phyloP scores from a whole-genome alignment of 345 rosid genomes.

The Arabidopsis suecica region DNA sequence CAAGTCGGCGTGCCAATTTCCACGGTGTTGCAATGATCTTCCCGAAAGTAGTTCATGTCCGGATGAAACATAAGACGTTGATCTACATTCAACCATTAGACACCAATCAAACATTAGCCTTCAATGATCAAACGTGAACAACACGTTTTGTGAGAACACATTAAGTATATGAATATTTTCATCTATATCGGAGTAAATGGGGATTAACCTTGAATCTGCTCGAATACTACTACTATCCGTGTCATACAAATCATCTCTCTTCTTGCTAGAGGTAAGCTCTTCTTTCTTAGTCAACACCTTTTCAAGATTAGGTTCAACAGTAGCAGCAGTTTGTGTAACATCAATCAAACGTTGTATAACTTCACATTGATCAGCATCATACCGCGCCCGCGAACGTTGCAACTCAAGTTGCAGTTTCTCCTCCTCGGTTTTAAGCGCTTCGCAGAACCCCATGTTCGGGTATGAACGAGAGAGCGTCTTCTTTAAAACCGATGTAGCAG shows the following conservation, averaged over 20 bases:
- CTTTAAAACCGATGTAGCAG: conserved; percentile 58
- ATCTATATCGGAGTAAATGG: not conserved
- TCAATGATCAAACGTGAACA: not conserved
- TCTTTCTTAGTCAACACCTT: conserved; percentile 48
- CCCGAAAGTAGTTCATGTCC: conserved; percentile 58
- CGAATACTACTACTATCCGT: conserved; percentile 45
- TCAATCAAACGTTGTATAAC: conserved; percentile 81
- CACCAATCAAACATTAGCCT: not conserved
- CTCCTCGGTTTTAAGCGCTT: conserved; percentile 71
- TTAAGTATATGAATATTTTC: not conserved
- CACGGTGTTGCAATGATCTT: conserved; percentile 52
- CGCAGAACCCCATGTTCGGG: conserved; percentile 77
- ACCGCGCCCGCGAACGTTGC: conserved; percentile 70
- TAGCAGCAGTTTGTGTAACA: conserved; percentile 66
- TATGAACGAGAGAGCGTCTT: conserved; percentile 82
- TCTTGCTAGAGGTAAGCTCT: conserved; percentile 36
- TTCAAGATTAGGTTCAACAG: conserved; percentile 40
- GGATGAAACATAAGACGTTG: conserved; percentile 66
- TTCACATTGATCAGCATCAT: conserved; percentile 73
- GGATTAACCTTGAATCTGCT: conserved; percentile 59
- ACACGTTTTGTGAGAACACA: not conserved
- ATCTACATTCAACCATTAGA: conserved; percentile 52
- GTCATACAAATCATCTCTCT: conserved; percentile 50
- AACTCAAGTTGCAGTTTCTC: conserved; percentile 78
- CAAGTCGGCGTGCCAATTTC: conserved; percentile 88